phyloP scores from a whole-genome alignment of 1,139 yeast species.

The Barnettozyma hawaiiensis region DNA sequence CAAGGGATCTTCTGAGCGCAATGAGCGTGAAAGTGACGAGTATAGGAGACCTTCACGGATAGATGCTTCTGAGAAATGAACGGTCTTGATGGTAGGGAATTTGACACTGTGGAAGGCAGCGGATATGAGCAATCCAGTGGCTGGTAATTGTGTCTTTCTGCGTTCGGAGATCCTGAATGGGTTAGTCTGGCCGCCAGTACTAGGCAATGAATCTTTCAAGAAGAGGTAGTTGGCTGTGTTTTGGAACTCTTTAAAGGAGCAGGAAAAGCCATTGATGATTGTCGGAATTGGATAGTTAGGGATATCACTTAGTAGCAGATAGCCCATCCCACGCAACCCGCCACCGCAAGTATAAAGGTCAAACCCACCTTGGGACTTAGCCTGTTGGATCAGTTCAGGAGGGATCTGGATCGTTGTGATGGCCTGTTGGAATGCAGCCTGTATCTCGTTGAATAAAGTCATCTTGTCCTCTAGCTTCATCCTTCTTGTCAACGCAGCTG shows the following conservation, averaged over 20 bases:
- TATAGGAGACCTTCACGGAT: constrained; percentile 66
- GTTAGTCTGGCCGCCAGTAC: constrained; percentile 27
- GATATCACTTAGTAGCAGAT: constrained; percentile 46
- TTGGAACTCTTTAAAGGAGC: constrained; percentile 45
- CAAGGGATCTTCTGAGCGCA: constrained; percentile 58
- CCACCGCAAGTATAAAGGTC: constrained; percentile 62
- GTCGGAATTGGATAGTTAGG: constrained; percentile 53
- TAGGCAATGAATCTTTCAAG: constrained; percentile 31
- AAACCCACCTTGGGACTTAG: constrained; percentile 48
- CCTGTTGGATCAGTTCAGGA: constrained; percentile 37
- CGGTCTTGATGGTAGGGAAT: constrained; percentile 51
- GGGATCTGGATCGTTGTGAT: constrained; percentile 42
- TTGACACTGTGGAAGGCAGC: constrained; percentile 45
- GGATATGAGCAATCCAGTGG: constrained; percentile 53
- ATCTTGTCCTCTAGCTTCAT: constrained; percentile 41
- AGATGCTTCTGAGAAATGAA: constrained; percentile 66
- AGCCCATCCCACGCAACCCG: constrained; percentile 61
- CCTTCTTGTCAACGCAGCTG: constrained; percentile 54
- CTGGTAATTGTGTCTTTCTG: constrained; percentile 56
- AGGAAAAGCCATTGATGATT: constrained; percentile 58
- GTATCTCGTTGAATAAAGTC: constrained; percentile 42
- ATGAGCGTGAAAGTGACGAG: constrained; percentile 47
- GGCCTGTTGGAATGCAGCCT: constrained; percentile 41
- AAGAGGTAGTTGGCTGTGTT: constrained; percentile 43
- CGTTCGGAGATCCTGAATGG: constrained; percentile 56